A percentile compares a stretch with the other conserved stretches of the same genome.
Evolutionary conservation across 306 rosid species (phyloP).

Genomic region (Rosa persica): DNA sequence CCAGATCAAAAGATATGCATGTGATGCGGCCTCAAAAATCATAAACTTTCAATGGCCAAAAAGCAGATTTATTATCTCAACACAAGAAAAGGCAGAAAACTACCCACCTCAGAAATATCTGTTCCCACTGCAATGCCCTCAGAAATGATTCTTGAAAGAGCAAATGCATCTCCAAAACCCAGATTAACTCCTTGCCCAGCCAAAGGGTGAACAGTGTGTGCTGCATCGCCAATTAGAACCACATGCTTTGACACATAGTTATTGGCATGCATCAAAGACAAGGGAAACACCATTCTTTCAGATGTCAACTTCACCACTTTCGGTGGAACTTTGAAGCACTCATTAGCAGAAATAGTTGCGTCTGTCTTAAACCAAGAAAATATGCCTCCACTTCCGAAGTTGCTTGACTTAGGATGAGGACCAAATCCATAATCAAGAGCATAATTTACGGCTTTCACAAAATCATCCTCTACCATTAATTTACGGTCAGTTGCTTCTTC

Average conservation of each 20-base stretch:
- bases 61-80: background rate
- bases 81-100: constrained; percentile 12
- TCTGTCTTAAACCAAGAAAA: constrained; percentile 71
- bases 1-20: background rate
- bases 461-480: constrained; percentile 49
- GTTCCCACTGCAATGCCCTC: constrained; percentile 80
- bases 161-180: constrained; percentile 83
- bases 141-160: constrained; percentile 73
- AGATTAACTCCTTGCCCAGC: constrained; percentile 98
- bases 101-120: constrained; percentile 76
- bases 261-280: constrained; percentile 77
- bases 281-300: constrained; percentile 74
- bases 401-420: constrained; percentile 64
- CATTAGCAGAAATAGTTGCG: constrained; percentile 45
- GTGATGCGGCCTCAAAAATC: background rate
- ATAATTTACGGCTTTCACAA: constrained; percentile 60
- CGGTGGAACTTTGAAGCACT: constrained; percentile 75
- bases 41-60: background rate
- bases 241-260: constrained; percentile 67
- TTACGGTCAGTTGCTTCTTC: constrained; percentile 60
- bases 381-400: constrained; percentile 42
- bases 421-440: constrained; percentile 78
- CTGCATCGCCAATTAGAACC: constrained; percentile 87
- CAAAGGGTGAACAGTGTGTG: constrained; percentile 92
- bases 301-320: constrained; percentile 68